A percentile compares a stretch with the other conserved stretches of the same genome.
Evolutionary conservation across 352 stramenopile genomes (phyloP).

Genomic region (Phytophthora meadii): DNA sequence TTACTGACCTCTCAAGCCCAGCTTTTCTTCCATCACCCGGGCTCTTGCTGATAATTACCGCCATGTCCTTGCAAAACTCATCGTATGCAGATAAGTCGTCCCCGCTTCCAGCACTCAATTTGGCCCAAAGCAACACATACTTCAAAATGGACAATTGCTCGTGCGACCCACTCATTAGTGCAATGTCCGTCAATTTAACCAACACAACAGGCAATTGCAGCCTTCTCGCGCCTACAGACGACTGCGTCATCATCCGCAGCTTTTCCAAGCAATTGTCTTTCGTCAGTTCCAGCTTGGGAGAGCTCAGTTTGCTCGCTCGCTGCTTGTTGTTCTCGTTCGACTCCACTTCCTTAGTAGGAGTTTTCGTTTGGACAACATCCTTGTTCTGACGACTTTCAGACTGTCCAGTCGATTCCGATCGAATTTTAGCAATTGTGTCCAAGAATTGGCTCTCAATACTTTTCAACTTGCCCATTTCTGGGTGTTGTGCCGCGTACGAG

Average conservation of each 20-base stretch:
- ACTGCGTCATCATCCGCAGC: constrained; percentile 4
- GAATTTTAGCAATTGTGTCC: background rate
- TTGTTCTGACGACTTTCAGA: background rate
- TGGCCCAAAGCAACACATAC: constrained; percentile 8
- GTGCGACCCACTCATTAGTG: background rate
- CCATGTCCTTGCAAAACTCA: constrained; percentile 4
- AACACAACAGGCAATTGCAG: background rate
- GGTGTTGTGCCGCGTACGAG: background rate
- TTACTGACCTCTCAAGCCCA: constrained; percentile 4
- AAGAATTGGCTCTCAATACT: background rate
- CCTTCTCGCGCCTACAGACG: background rate
- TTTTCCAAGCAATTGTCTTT: background rate
- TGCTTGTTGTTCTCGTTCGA: background rate
- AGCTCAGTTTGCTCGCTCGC: background rate
- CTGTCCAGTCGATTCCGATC: too few species aligned
- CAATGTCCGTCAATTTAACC: background rate
- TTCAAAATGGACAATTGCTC: constrained; percentile 2
- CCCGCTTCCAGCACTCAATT: background rate
- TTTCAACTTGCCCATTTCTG: background rate
- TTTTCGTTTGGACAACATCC: background rate
- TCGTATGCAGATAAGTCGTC: background rate
- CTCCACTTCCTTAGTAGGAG: background rate
- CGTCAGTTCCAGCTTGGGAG: background rate
- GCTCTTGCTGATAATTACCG: background rate
- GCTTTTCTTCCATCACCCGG: background rate